Base-by-base conservation (phyloP, 2,329 filamentous ascomycete genomes). In the Elsinoe fawcettii region DNA sequence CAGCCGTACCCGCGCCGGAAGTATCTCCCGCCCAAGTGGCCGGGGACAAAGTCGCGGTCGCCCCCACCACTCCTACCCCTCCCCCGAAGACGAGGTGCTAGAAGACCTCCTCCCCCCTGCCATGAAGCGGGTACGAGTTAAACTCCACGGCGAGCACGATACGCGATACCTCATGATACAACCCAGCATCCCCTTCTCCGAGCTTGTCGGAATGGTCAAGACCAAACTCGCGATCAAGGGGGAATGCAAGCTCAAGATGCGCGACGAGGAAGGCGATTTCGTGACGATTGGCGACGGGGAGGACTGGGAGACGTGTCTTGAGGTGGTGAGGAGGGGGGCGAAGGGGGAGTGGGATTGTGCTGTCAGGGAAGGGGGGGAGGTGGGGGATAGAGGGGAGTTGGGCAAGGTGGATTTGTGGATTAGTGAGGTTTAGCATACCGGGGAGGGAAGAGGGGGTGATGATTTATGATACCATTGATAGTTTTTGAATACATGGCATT, bases 201-300 rank as follows among this genome's bases (percentile, higher is more conserved):
- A 92, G 59, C 83, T 99, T 44, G 84, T 86, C 39, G 84, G 86
- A 60, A 84, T 85, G 60, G 87, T 99, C 59, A 81, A 86, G 47
- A 86, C 90, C 61, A 99, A 99, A 73, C 96, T 97, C 67, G 85
- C 81, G 12, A 77, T 96, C 5, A 30, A 30, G 41, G 57, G 77
- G 81, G 60, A 83, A 58, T 92, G 96, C 75, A 95, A 91, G 78
- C 86, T 96, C 72, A 93, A 93, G 77, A 83, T 91, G 64, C 83
- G 81, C 66, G 90, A 95, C 62, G 93, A 97, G 64, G 87, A 89
- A 63, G 87, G 87, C 2, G 92, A 97, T 67, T 92, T 96, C 87
- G 95, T 99, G 67, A 96, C 92, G 30, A 86, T 99, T 82, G 90
- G 87, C 27, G 93, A 99, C 70, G 89, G 96, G 71, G 93, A 99